Base-by-base conservation (phyloP, 2,329 filamentous ascomycete species). In the Exophiala xenobiotica region DNA sequence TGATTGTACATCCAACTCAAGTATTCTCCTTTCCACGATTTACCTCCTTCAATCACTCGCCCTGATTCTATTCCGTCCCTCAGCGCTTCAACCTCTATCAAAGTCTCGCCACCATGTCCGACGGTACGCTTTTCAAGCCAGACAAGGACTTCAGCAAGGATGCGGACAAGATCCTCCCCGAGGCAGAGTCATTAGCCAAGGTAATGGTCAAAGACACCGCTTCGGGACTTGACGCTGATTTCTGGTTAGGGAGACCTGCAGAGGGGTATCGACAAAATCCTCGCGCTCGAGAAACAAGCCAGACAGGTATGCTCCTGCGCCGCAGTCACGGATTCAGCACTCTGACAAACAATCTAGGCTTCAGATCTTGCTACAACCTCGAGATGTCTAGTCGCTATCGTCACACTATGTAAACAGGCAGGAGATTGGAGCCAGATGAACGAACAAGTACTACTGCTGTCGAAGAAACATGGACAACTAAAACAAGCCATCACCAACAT, bases 71-170 rank as follows among this genome's bases (percentile, higher is more conserved):
- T n/a, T n/a, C n/a, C n/a, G 14, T 22, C 9, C 12, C 8, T 40
- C 20, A 1, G 19, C 38, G n/a, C 7, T 22, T 40, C 8, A 14
- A 33, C 16, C 9, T 11, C 8, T 33, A 19, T 40, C 18, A 12
- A 23, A 11, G 14, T n/a, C 49, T 63, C 64, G 64, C 65, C 71
- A 79, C 61, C 69, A 95, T 95, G 90, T 87, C 90, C 66, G 88
- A 90, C 74, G 83, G 83, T 73, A 74, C 80, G 67, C 74, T 84
- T 64, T 70, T 93, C 72, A 95, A 95, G 82, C 89, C 92, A 67
- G 93, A 99, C 79, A 96, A 95, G 86, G 93, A 99, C 84, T 96
- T 88, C 82, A 87, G 88, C 68, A 95, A 96, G 77, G 91, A 97
- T 74, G 90, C 89, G 67, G 91, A 97, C 78, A 83, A 87, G 75